Conservation (phyloP, 2,329 filamentous ascomycete genomes). For the Emmonsiellopsis sp. region DNA sequence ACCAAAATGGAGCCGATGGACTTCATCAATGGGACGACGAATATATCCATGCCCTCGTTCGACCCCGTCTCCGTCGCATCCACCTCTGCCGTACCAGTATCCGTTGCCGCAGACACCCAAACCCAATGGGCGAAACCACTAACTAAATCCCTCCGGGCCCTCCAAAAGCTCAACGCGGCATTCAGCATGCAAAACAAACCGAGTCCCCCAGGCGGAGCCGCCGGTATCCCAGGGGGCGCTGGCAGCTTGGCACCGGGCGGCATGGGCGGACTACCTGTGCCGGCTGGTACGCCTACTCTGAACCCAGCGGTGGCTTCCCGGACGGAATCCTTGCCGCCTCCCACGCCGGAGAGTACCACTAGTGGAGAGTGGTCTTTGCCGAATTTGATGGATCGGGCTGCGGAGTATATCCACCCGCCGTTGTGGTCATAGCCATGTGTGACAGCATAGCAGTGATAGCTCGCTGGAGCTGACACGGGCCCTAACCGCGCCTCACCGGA, state of each 20-base stretch:
- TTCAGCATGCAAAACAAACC: slow-evolving; percentile 21
- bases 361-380: slow-evolving; percentile 39
- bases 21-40: slow-evolving; percentile 22
- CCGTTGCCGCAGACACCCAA: slow-evolving; percentile 25
- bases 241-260: background rate
- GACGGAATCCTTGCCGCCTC: slow-evolving; percentile 31
- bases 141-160: slow-evolving; percentile 36
- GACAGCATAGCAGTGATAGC: too few relatives aligned
- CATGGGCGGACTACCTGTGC: background rate
- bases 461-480: too few relatives aligned
- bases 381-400: slow-evolving; percentile 37
- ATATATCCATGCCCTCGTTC: slow-evolving; percentile 17
- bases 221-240: slow-evolving; percentile 9
- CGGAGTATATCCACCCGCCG: slow-evolving; percentile 41
- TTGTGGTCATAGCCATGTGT: slow-evolving; percentile 23
- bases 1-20: slow-evolving; percentile 8
- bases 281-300: background rate
- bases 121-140: slow-evolving; percentile 40
- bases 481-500: too few relatives aligned
- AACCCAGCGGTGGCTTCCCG: slow-evolving; percentile 7
- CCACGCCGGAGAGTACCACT: slow-evolving; percentile 40
- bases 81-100: slow-evolving; percentile 21
- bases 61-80: slow-evolving; percentile 19
- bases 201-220: slow-evolving; percentile 12
- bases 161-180: slow-evolving; percentile 37